Base-by-base conservation (phyloP, 208 protist genomes). In the Leishmania gerbilli region DNA sequence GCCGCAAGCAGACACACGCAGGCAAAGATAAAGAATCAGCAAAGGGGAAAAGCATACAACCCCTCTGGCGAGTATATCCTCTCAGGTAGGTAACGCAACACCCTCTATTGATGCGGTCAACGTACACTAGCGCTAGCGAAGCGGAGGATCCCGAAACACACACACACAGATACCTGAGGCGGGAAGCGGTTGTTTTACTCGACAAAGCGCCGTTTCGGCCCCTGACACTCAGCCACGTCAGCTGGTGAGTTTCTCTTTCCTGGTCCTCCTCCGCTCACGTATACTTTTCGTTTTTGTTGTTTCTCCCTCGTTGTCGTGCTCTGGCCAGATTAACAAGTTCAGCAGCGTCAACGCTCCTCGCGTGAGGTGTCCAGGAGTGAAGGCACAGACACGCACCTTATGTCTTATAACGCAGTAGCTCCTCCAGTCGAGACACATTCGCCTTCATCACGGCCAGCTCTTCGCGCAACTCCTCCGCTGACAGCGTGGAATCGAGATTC, bases 341-440 rank as follows among this genome's bases (percentile, higher is more conserved):
- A 55, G 69, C 69, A 45, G 49, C 45, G 42, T 34, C 11, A 74
- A 24, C 5, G 3, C 17, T 55, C 40, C 3, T 51, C 47, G 2
- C 21, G 47, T 9, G 67, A 34, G 7, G 69, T 55, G 69, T 31
- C 40, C 2, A 74, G 17, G 27, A 74, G 62, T 74, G 24, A 53
- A 71, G 3, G 19, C 3, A 55, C 45, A 74, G 6, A 51, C 21
- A 13, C 34, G 4, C 40, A 34, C 69, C 47, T 74, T 76, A 85
- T 51, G 84, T 56, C 60, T 88, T 90, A 31, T 79, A 45, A 24
- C 82, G 69, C 40, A 96, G 81, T 17, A 87, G 76, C 62, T 87
- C 77, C 62, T 96, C 93, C 74, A 96, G 79, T 45, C 67, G 74
- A n/a, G 75, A 87, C 74, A 96, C 80, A 74, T 92, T 81, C 68